Evolutionary conservation across 106 monocot genomes (phyloP), one percentile per base, ranked within the genome.

Genomic region (Hemerocallis citrina): DNA sequence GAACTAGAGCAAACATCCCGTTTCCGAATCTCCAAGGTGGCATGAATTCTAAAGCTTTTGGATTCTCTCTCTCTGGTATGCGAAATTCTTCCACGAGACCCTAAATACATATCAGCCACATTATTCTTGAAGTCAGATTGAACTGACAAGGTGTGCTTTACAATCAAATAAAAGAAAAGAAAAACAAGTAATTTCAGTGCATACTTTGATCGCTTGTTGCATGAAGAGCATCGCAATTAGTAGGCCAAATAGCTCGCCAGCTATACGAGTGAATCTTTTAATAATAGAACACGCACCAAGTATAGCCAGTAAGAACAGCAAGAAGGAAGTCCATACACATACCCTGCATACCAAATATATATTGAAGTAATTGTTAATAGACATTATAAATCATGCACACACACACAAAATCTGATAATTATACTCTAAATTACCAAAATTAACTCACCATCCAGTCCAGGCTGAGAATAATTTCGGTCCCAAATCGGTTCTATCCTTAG

Each of bases 221-320:
- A 92, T 84, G 48, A 92, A 88, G 33, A 92, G 76, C 81, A 88
- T 81, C 16, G 88, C 84, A 34, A 92, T 92, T 28, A 92, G 83
- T 12, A 92, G 55, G 31, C 92, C 92, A 46, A 92, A 92, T 2
- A 92, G 63, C 68, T 92, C 92, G 3, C 92, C 92, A 17, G 92
- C 84, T 19, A 92, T 40, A 27, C 92, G 81, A 35, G 92, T 92
- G 52, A 92, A 92, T 30, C 92, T 62, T 54, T 88, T 92, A 71
- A 92, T 92, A 38, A 92, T 78, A 7, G 84, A 84, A 47, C 84
- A 88, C 45, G 92, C 92, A 32, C 84, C 84, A 30, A 92, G 72
- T 50, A 92, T 77, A 31, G 92, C 73, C 52, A 92, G 45, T 23
- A 77, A 66, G 65, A 88, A 74, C 23, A 92, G 71, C 71, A 88